Evolutionary conservation across 352 stramenopile species (phyloP).

Genomic region (Halophytophthora batemanensis): DNA sequence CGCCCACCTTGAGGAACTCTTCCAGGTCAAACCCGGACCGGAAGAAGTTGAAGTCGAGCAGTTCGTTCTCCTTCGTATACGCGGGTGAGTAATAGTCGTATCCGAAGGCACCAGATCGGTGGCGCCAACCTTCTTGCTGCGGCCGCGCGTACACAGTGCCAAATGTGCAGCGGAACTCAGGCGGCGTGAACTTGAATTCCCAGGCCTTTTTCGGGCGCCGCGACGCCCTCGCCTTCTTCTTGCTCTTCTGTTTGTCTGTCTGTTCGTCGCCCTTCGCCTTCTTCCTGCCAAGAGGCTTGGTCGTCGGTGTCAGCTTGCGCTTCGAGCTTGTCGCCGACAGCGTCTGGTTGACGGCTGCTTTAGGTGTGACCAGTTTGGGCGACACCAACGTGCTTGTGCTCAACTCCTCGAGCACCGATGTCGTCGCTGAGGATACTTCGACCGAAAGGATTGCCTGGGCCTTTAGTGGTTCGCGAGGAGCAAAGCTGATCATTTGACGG

Average conservation of each 20-base stretch:
- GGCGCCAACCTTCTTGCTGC: conserved; percentile 56
- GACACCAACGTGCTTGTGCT: conserved; percentile 20
- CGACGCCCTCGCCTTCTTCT: conserved; percentile 21
- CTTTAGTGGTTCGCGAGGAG: conserved; percentile 11
- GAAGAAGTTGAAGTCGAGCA: conserved; percentile 63
- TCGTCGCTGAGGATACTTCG: conserved; percentile 40
- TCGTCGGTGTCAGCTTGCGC: conserved; percentile 22
- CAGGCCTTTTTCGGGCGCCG: conserved; percentile 17
- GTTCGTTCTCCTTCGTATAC: conserved; percentile 53
- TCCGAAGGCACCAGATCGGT: conserved; percentile 56
- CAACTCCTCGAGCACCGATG: conserved; percentile 29
- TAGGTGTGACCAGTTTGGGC: conserved; percentile 13
- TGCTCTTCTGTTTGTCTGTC: conserved; percentile 17
- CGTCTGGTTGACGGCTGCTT: conserved; percentile 13
- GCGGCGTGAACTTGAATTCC: conserved; percentile 42
- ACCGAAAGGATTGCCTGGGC: conserved; percentile 18
- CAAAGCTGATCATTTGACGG: conserved; percentile 54
- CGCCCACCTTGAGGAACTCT: conserved; percentile 53
- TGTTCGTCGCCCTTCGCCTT: conserved; percentile 32
- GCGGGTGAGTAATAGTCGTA: conserved; percentile 81
- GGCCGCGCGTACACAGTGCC: conserved; percentile 60
- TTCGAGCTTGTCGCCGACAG: conserved; percentile 15
- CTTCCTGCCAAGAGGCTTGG: conserved; percentile 20
- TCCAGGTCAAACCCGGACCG: conserved; percentile 55
- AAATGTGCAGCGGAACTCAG: conserved; percentile 70